Evolutionary conservation across 805 yeast species (phyloP).

Genomic region (Saccharomycopsis sp.): DNA sequence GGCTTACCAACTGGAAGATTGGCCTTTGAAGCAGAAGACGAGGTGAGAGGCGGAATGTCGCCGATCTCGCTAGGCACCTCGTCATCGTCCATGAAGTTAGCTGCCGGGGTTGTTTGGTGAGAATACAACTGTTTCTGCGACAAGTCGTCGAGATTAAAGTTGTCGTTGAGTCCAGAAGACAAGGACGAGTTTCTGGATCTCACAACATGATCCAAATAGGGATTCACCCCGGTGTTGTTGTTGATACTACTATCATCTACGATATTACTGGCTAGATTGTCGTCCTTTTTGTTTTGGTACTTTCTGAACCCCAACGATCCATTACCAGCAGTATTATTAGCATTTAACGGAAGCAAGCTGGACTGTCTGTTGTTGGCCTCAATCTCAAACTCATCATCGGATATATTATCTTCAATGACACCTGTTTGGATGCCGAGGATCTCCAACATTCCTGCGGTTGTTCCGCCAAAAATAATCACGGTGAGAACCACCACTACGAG

Average conservation of each 20-base stretch:
- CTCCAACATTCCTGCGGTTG: conserved; percentile 97
- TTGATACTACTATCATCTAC: not conserved
- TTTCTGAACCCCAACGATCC: not conserved
- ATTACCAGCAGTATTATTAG: not conserved
- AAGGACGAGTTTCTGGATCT: conserved; percentile 30
- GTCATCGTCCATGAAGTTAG: conserved; percentile 24
- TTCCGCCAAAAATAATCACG: conserved; percentile 94
- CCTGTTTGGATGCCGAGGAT: conserved; percentile 90
- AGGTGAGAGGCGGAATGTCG: conserved; percentile 28
- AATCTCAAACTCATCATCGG: conserved; percentile 94
- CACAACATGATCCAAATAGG: not conserved
- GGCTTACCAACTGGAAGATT: conserved; percentile 6
- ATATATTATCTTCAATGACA: conserved; percentile 63
- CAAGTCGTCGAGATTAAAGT: not conserved
- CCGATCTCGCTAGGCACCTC: conserved; percentile 32
- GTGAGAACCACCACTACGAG: conserved; percentile 94
- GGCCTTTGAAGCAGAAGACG: not conserved
- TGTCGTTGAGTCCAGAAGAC: conserved; percentile 5
- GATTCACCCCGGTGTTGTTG: not conserved
- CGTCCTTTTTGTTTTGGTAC: not conserved
- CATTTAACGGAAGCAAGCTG: not conserved
- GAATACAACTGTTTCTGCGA: not conserved
- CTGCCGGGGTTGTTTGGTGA: conserved; percentile 2
- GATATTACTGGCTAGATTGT: not conserved
- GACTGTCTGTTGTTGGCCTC: conserved; percentile 41